Percentiles rank a stretch among this genome's conserved stretches.
Evolutionary conservation across 257 asterid species (phyloP).

Genomic region (Solanum tarijense): DNA sequence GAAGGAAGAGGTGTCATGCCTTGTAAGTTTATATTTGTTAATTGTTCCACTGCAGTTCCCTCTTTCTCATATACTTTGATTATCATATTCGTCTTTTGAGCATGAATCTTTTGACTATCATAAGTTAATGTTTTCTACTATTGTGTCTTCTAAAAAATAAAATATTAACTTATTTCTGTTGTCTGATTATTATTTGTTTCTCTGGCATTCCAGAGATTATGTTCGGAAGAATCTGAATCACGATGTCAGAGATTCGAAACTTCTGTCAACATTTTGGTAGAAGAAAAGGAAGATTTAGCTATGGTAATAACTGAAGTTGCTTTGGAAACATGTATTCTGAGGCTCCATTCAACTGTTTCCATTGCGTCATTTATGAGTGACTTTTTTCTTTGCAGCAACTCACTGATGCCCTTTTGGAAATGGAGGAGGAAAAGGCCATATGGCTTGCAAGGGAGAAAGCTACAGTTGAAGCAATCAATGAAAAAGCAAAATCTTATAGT

Average conservation of each 20-base stretch:
- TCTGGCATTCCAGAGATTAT: constrained; percentile 42
- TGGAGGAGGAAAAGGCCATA: constrained; percentile 94
- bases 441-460: constrained; percentile 89
- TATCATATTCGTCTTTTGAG: not conserved
- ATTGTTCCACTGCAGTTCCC: not conserved
- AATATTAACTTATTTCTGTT: not conserved
- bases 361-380: constrained; percentile 5
- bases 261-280: constrained; percentile 32
- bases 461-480: constrained; percentile 55
- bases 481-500: constrained; percentile 31
- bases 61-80: not conserved
- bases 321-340: not conserved
- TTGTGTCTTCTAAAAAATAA: not conserved
- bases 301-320: constrained; percentile 36
- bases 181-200: constrained; percentile 1
- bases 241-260: constrained; percentile 31
- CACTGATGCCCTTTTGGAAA: constrained; percentile 74
- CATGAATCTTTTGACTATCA: not conserved
- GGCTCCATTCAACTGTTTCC: constrained; percentile 1
- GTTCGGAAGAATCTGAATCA: constrained; percentile 41
- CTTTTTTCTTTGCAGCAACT: constrained; percentile 51
- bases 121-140: not conserved
- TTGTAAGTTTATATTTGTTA: constrained; percentile 39
- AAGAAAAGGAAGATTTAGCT: constrained; percentile 76
- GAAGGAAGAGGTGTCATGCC: constrained; percentile 60